phyloP scores from a whole-genome alignment of 2,329 filamentous ascomycete species.

The Stagonosporopsis cucurbitacearum region DNA sequence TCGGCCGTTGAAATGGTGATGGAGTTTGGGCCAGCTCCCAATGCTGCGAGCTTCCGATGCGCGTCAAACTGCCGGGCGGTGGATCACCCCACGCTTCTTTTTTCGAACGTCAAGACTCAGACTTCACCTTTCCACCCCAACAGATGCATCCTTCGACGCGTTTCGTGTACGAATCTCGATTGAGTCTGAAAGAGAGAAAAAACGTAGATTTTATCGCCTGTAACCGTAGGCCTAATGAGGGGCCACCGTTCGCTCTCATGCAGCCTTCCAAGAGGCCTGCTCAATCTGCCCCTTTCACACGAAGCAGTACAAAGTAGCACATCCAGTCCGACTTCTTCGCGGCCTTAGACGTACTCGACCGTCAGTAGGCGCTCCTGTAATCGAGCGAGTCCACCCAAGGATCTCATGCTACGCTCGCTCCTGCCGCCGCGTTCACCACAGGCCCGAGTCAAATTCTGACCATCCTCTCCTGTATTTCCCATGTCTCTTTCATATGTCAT shows the following conservation, averaged over 20 bases:
- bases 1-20: conserved; percentile 5
- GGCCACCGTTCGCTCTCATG: background rate
- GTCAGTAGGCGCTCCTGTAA: background rate
- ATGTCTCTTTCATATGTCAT: background rate
- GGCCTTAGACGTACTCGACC: background rate
- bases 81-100: conserved; percentile 11
- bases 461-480: background rate
- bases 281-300: background rate
- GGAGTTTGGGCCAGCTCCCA: conserved; percentile 9
- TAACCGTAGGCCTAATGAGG: background rate
- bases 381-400: background rate
- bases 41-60: conserved; percentile 10
- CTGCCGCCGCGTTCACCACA: background rate
- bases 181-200: no score
- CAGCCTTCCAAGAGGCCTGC: background rate
- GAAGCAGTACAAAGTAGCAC: background rate
- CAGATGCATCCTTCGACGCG: background rate
- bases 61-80: conserved; percentile 17
- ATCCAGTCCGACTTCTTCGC: background rate
- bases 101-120: conserved; percentile 14
- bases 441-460: background rate
- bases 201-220: background rate
- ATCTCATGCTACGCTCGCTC: background rate
- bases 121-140: background rate
- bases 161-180: background rate